Evolutionary conservation across 2,329 filamentous ascomycete genomes (phyloP).

Genomic region (Fusarium poae): DNA sequence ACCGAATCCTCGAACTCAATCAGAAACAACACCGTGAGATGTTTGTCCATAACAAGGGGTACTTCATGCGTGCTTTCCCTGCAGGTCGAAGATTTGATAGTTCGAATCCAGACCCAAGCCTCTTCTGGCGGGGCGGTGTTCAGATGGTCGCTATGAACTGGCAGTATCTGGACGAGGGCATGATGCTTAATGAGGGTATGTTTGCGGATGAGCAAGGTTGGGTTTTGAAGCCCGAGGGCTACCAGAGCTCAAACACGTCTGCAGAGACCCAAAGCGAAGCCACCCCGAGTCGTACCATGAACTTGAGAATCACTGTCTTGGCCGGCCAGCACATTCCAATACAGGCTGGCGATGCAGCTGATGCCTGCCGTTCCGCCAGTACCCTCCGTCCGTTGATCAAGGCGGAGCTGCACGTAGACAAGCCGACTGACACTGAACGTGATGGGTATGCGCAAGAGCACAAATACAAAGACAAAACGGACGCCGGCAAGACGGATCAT

Average conservation of each 20-base stretch:
- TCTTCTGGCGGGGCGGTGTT: constrained; percentile 92
- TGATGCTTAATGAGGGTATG: constrained; percentile 98
- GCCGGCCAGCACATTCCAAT: constrained; percentile 77
- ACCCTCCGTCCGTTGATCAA: constrained; percentile 78
- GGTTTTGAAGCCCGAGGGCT: constrained; percentile 85
- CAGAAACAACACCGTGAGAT: constrained; percentile 78
- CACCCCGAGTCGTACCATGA: constrained; percentile 66
- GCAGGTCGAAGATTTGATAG: constrained; percentile 82
- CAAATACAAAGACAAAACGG: constrained; percentile 71
- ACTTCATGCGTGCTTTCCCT: constrained; percentile 93
- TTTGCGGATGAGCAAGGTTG: constrained; percentile 88
- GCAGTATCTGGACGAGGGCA: constrained; percentile 93
- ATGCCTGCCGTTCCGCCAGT: constrained; percentile 51
- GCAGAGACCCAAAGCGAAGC: constrained; percentile 60
- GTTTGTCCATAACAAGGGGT: constrained; percentile 87
- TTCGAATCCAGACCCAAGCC: constrained; percentile 93
- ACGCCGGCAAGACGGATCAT: constrained; percentile 68
- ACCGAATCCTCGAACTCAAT: constrained; percentile 72
- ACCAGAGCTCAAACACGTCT: constrained; percentile 66
- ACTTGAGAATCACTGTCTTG: constrained; percentile 78
- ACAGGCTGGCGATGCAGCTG: constrained; percentile 49
- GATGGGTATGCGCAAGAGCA: constrained; percentile 59
- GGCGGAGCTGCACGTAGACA: constrained; percentile 85
- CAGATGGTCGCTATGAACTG: constrained; percentile 99
- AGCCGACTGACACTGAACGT: constrained; percentile 54